Base-by-base conservation (phyloP, 441 rosid species). In the Euphorbia schlechtendalii region DNA sequence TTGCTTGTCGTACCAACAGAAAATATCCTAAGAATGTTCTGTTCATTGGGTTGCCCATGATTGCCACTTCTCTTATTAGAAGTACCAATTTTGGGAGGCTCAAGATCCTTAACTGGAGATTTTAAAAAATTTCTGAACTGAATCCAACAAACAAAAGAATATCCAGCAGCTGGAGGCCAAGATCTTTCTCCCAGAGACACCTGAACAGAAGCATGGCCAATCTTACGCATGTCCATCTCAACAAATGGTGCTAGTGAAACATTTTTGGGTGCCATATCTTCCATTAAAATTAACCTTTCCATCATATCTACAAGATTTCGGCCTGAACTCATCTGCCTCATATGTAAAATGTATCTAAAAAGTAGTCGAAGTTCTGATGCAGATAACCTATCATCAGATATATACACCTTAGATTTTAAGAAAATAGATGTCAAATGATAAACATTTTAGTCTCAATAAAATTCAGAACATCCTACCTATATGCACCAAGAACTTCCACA, bases 151-250 rank as follows among this genome's bases (percentile, higher is more conserved):
- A 80, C 87, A 80, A 93, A 93, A 51, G 98, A 93, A 86, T 93
- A 93, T 57, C 98, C 98, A 71, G 96, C 98, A 60, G 96, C 97
- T 72, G 97, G 98, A 70, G 98, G 98, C 98, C 98, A 93, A 62
- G 97, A 90, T 80, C 98, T 86, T 77, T 90, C 98, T 68, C 98
- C 98, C n/a, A 93, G 74, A 68, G 98, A 88, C 56, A 86, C 98
- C 84, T 93, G 98, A 73, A 93, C 77, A 75, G 98, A 87, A 73
- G 97, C 96, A 77, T 90, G 91, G 43, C 98, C 98, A 64, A 82
- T 74, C 81, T 85, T 93, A 74, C 85, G 85, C 97, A 93, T 90
- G 71, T 88, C 91, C 96, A 93, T 84, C 88, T 85, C 95, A 64
- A 85, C 85, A 77, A 85, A 90, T 30, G 98, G 98, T 25, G 98